These are phyloP conservation scores for Zygoascus meyerae DNA, from an alignment of 1,139 yeast genomes.

Conservation along the genomic window DNA sequence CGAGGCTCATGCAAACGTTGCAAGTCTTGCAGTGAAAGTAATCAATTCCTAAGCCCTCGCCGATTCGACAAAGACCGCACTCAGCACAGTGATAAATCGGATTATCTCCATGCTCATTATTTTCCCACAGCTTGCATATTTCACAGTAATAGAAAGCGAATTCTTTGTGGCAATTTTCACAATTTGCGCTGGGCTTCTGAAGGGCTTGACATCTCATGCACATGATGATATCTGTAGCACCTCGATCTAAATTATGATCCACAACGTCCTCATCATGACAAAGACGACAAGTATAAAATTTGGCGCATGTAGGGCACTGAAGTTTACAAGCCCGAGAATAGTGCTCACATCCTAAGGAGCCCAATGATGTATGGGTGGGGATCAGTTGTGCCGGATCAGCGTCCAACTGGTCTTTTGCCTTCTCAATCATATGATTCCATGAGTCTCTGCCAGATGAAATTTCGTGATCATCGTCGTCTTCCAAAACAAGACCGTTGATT, in stretches of 20 bases:
- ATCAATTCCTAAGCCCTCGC: conserved; percentile 81
- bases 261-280: conserved; percentile 64
- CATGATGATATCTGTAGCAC: conserved; percentile 58
- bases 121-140: conserved; percentile 76
- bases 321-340: conserved; percentile 79
- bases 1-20: conserved; percentile 81
- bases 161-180: conserved; percentile 58
- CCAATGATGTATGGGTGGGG: conserved; percentile 44
- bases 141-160: conserved; percentile 75
- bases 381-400: conserved; percentile 38
- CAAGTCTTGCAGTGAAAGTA: conserved; percentile 90
- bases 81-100: conserved; percentile 87
- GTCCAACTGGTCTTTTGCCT: conserved; percentile 7
- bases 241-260: conserved; percentile 61
- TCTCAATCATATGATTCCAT: background rate
- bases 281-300: conserved; percentile 77
- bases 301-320: conserved; percentile 68
- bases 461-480: conserved; percentile 17
- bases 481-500: conserved; percentile 19
- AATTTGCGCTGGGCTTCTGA: conserved; percentile 66
- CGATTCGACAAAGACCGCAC: conserved; percentile 89
- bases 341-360: conserved; percentile 67
- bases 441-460: background rate
- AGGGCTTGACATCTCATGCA: conserved; percentile 78
- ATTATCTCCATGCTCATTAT: conserved; percentile 58